Base-by-base conservation (phyloP, 768 basidiomycete species). In the Coprinopsis marcescibilis region DNA sequence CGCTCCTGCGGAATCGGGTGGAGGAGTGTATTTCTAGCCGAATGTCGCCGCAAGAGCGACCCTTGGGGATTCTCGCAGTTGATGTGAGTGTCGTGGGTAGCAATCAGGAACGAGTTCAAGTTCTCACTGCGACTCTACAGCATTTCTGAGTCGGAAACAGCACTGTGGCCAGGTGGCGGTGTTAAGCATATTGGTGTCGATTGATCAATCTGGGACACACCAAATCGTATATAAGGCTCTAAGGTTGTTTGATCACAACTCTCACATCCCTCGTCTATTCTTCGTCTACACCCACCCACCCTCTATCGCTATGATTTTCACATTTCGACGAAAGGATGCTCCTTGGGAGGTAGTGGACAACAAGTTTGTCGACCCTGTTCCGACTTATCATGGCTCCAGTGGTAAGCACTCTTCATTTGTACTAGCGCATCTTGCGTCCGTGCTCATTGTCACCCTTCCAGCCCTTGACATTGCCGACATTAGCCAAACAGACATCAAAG, bases 261-360 rank as follows among this genome's bases (percentile, higher is more conserved):
- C 46, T 29, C 46, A 25, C 46, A 43, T 41, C 37, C 49, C 44
- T 52, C 50, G 19, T 19, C 52, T 43, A 32, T 44, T 38, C 51
- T 51, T 42, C 37, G 32, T 36, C 37, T 46, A 48, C 21, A 48
- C 34, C 41, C 49, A 25, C 46, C 44, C 26, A 25, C 23, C 33
- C 50, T 40, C 17, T 39, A 32, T 25, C 41, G 42, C 27, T 49
- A 64, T 61, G 59, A 62, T 73, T 55, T 67, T 74, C 55, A 65
- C 53, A 19, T 75, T 83, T 54, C 73, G 77, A 51, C 72, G 78
- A 50, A 76, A 71, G 52, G 77, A 83, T 57, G 65, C 66, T 7
- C 77, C 84, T 29, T 89, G 87, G 87, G 87, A 89, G 65, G 85
- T 89, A 33, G 81, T 88, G 23, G 80, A 80, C 48, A 78, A 71